Percentiles rank a stretch among this genome's conserved stretches.
Evolutionary conservation across 2,329 filamentous ascomycete species (phyloP).

Genomic region (Lecanicillium sp.): DNA sequence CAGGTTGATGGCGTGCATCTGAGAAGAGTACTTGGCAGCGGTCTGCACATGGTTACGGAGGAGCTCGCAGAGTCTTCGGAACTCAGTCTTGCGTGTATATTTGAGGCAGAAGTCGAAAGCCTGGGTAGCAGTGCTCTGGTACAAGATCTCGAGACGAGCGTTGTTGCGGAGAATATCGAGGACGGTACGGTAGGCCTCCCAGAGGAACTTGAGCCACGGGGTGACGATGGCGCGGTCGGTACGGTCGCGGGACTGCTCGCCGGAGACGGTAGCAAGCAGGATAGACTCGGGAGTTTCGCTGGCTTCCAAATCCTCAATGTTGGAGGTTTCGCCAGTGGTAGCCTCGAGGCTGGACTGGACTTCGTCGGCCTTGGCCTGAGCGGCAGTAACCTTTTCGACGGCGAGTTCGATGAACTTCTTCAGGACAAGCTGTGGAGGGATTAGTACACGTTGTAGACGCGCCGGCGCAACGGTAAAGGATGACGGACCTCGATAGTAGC

Average conservation of each 20-base stretch:
- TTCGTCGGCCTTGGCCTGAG: conserved; percentile 92
- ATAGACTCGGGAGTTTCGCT: conserved; percentile 98
- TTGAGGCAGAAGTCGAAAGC: conserved; percentile 98
- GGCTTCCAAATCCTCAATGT: conserved; percentile 91
- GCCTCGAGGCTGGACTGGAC: conserved; percentile 83
- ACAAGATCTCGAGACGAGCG: conserved; percentile 92
- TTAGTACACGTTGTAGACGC: conserved; percentile 8
- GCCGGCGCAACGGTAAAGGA: background rate
- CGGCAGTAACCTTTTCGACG: conserved; percentile 90
- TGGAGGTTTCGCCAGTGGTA: conserved; percentile 47
- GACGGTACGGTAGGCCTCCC: conserved; percentile 98
- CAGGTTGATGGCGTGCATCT: conserved; percentile 99
- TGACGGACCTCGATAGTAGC: conserved; percentile 80
- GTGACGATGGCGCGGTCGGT: conserved; percentile 98
- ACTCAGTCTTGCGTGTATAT: conserved; percentile 98
- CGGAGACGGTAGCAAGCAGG: conserved; percentile 92
- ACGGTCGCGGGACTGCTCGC: conserved; percentile 93
- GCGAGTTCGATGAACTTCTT: conserved; percentile 98
- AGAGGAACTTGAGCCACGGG: conserved; percentile 98
- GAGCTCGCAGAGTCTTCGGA: conserved; percentile 94
- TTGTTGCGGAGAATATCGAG: conserved; percentile 99
- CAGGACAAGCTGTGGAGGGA: conserved; percentile 62
- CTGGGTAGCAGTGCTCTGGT: conserved; percentile 95
- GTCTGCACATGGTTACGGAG: conserved; percentile 98
- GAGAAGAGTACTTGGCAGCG: conserved; percentile 95